Conservation (phyloP, 306 rosid species). For the Medicago ruthenica region DNA sequence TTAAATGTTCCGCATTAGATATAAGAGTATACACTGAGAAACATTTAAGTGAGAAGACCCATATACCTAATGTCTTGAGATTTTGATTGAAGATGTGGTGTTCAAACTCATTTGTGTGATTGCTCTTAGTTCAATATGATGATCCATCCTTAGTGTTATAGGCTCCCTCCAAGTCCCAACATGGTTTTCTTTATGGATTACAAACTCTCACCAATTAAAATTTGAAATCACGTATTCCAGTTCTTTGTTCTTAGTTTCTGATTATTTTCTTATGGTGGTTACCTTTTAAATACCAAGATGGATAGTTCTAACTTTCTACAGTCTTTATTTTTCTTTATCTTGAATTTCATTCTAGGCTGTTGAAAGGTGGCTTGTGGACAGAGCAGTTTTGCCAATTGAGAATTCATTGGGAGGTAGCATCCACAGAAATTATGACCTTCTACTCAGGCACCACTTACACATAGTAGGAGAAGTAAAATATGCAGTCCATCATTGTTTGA, state of each 20-base stretch:
- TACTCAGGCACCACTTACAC: constrained; percentile 88
- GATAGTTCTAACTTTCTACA: constrained; percentile 20
- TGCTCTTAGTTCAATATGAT: too few relatives aligned
- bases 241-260: constrained; percentile 19
- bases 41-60: too few relatives aligned
- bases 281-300: constrained; percentile 25
- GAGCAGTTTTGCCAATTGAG: constrained; percentile 97
- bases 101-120: too few relatives aligned
- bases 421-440: constrained; percentile 95
- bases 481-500: constrained; percentile 88
- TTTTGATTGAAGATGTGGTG: too few relatives aligned
- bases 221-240: constrained; percentile 6
- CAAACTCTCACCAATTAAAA: background rate
- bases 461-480: constrained; percentile 97
- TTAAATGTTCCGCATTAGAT: too few relatives aligned
- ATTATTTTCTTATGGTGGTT: constrained; percentile 30
- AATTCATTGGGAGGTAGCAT: constrained; percentile 98
- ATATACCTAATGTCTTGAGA: too few relatives aligned
- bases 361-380: constrained; percentile 91
- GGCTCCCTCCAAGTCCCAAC: too few relatives aligned
- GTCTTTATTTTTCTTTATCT: constrained; percentile 24
- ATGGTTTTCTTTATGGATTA: background rate
- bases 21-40: too few relatives aligned
- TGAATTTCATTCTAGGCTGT: constrained; percentile 63
- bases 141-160: too few relatives aligned